Base-by-base conservation (phyloP, 2,329 filamentous ascomycete species). In the Didymella segeticola region DNA sequence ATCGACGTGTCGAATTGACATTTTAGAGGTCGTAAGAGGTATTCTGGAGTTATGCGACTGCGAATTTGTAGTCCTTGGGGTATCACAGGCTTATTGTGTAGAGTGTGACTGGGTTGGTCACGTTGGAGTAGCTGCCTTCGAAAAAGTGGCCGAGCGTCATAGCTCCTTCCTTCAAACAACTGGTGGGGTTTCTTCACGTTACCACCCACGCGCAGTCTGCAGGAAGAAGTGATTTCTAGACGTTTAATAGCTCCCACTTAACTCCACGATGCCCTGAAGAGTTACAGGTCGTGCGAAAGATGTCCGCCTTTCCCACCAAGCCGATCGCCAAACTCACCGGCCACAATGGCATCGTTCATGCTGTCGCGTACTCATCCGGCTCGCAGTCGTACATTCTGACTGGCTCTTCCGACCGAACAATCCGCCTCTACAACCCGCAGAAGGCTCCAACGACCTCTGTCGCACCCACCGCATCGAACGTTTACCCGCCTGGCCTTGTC, bases 381-480 rank as follows among this genome's bases (percentile, higher is more conserved):
- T 59, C 69, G n/a, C 76, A 78, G 23, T 75, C 81, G 67, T 83
- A 82, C 63, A 70, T 97, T 71, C 84, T 98, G 54, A 92, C 91
- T 29, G 93, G 93, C 68, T 91, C 89, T 27, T 85, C 90, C 45
- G 93, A 97, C 80, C 90, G 92, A 58, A 83, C 86, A 14, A 87
- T 97, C 72, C 88, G 93, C 51, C 87, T 97, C 33, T 96, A 92
- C 80, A 96, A 96, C 75, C 89, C 89, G 1, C 79, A 80, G 45
- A 82, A 84, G 47, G 80, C 77, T 56, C 70, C 71, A 10, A 53
- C 62, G 9, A 64, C 62, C 36, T 72, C 75, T 62, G 69, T 74
- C 69, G 70, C 71, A 50, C 54, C 72, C 34, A 50, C 66, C 56
- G 26, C 58, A 25, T 62, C 66, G 62, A 53, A 60, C n/a, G 46